Conservation (phyloP, 768 basidiomycete species). For the Aureoboletus auriporus region DNA sequence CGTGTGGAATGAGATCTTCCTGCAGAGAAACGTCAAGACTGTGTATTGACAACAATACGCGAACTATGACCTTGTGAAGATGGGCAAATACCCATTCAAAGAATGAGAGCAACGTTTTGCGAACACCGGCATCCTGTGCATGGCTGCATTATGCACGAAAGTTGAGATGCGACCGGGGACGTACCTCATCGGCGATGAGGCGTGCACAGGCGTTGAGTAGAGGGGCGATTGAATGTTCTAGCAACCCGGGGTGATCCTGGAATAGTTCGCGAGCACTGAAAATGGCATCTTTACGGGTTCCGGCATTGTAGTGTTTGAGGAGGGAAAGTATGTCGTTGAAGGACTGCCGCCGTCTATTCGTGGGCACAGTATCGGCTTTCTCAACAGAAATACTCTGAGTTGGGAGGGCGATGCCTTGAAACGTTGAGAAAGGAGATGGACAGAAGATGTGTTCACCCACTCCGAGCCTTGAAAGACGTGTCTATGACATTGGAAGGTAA, state of each 20-base stretch:
- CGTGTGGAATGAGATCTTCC: slow-evolving; percentile 72
- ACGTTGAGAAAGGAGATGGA: slow-evolving; percentile 7
- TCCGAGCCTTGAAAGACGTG: slow-evolving; percentile 93
- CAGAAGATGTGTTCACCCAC: slow-evolving; percentile 43
- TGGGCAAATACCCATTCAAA: slow-evolving; percentile 69
- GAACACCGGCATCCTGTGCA: slow-evolving; percentile 71
- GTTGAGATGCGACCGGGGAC: slow-evolving; percentile 10
- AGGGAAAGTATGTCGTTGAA: slow-evolving; percentile 75
- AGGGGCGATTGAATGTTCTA: slow-evolving; percentile 48
- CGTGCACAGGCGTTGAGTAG: slow-evolving; percentile 63
- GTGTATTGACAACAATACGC: background rate
- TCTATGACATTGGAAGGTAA: slow-evolving; percentile 81
- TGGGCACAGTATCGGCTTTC: slow-evolving; percentile 55
- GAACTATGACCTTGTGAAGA: slow-evolving; percentile 50
- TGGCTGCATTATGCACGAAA: background rate
- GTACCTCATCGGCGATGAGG: slow-evolving; percentile 78
- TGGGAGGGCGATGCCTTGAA: slow-evolving; percentile 82
- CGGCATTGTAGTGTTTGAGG: slow-evolving; percentile 78
- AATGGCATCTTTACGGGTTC: slow-evolving; percentile 76
- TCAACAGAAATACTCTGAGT: slow-evolving; percentile 69
- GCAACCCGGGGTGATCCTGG: slow-evolving; percentile 52
- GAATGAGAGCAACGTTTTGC: slow-evolving; percentile 67
- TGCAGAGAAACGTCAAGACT: slow-evolving; percentile 27
- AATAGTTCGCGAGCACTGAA: slow-evolving; percentile 70
- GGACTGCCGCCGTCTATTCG: slow-evolving; percentile 71